These are phyloP conservation scores for Adansonia digitata DNA, from an alignment of 345 rosid genomes.

Conservation along the genomic window DNA sequence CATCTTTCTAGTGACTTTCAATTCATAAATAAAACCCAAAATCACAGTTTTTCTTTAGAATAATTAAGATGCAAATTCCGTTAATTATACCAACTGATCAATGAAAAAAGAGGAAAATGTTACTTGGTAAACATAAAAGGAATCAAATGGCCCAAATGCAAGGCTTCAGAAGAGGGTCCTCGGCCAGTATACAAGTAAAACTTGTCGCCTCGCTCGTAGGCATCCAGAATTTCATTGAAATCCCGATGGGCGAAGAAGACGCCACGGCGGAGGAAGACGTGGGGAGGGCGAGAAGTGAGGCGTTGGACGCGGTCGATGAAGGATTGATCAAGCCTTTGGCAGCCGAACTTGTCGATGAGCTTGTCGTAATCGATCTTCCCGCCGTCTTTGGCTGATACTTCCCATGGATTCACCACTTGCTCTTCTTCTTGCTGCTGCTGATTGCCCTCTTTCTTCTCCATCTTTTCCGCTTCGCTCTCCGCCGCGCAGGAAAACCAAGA, in stretches of 20 bases:
- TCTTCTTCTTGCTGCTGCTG: conserved; percentile 26
- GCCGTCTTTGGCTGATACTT: conserved; percentile 62
- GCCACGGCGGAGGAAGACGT: conserved; percentile 85
- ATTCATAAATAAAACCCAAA: not conserved
- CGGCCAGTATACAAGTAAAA: conserved; percentile 91
- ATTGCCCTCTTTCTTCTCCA: conserved; percentile 29
- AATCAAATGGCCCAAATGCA: conserved; percentile 86
- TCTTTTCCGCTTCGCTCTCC: conserved; percentile 5
- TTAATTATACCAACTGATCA: not conserved
- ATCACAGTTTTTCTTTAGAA: not conserved
- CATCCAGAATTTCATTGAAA: conserved; percentile 69
- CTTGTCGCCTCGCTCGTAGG: conserved; percentile 73
- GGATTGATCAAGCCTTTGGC: conserved; percentile 64
- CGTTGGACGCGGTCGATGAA: conserved; percentile 63
- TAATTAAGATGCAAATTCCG: not conserved
- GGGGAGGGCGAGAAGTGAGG: conserved; percentile 67
- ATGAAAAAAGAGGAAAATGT: conserved; percentile 2
- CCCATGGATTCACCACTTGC: conserved; percentile 92
- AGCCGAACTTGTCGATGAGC: conserved; percentile 83
- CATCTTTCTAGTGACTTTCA: not conserved
- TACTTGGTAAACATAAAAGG: conserved; percentile 97
- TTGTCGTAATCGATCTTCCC: conserved; percentile 87
- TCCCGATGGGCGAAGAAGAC: conserved; percentile 94
- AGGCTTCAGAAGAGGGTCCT: conserved; percentile 93
- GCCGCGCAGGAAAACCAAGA: not conserved